Conservation (phyloP, 306 rosid species). For the Acacia confusa region DNA sequence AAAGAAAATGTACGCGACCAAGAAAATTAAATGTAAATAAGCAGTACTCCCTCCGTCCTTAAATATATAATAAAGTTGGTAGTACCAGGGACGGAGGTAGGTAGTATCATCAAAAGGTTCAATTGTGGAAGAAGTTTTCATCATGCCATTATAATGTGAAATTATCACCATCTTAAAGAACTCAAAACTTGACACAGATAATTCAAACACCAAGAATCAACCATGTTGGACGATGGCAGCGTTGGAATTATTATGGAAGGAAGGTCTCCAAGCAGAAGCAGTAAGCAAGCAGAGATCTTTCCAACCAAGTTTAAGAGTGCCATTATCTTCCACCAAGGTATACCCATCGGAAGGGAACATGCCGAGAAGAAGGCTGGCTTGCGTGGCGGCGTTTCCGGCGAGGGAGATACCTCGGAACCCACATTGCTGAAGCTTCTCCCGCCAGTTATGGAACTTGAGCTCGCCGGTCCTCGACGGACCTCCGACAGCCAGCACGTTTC, state of each 20-base stretch:
- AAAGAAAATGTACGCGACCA: not conserved
- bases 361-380: constrained; percentile 82
- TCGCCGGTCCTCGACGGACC: constrained; percentile 93
- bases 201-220: not conserved
- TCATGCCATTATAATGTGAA: not conserved
- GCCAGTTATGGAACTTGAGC: constrained; percentile 86
- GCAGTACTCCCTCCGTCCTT: too few relatives aligned
- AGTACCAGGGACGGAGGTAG: too few relatives aligned
- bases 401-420: constrained; percentile 85
- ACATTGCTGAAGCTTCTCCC: constrained; percentile 85
- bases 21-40: not conserved
- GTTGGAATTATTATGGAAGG: constrained; percentile 41
- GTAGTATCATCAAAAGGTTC: not conserved
- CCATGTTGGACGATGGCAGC: constrained; percentile 37
- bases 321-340: constrained; percentile 93
- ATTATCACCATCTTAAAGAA: not conserved
- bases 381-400: constrained; percentile 96
- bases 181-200: not conserved
- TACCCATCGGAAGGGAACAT: constrained; percentile 98
- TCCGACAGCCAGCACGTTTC: constrained; percentile 85
- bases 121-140: not conserved
- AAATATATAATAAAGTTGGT: too few relatives aligned
- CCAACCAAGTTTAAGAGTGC: constrained; percentile 96
- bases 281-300: constrained; percentile 97
- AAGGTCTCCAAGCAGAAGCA: constrained; percentile 98